These are phyloP conservation scores for Sporopachydermia quercuum DNA, from an alignment of 805 yeast genomes.

Conservation along the genomic window DNA sequence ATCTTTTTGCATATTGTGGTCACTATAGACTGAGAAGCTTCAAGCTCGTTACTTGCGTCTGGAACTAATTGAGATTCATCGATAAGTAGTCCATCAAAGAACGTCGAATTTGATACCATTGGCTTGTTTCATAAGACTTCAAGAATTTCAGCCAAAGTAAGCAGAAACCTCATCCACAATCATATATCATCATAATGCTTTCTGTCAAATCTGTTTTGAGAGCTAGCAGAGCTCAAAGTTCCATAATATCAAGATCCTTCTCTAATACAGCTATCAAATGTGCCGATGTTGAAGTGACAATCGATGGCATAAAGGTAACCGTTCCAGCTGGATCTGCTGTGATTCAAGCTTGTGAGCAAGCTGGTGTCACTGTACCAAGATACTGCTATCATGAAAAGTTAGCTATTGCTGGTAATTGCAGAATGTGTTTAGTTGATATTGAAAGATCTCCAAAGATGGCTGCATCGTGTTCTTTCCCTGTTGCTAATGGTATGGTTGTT, in stretches of 20 bases:
- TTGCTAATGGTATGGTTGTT: slow-evolving; percentile 79
- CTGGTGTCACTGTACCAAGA: slow-evolving; percentile 77
- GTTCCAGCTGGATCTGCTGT: slow-evolving; percentile 81
- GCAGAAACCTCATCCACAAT: no score
- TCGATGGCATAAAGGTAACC: slow-evolving; percentile 58
- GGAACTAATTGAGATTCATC: no score
- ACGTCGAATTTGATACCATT: no score
- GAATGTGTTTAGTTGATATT: slow-evolving; percentile 85
- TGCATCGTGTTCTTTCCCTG: slow-evolving; percentile 88
- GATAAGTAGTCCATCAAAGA: no score
- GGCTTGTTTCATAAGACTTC: no score
- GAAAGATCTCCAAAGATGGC: slow-evolving; percentile 82
- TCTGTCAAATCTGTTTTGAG: no score
- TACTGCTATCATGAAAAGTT: slow-evolving; percentile 87
- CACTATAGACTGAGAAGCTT: no score
- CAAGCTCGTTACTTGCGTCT: no score
- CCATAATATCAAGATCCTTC: slow-evolving; percentile 18
- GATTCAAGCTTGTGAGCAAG: slow-evolving; percentile 84
- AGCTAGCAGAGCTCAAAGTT: slow-evolving; percentile 7
- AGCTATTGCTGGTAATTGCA: slow-evolving; percentile 84
- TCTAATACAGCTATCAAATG: slow-evolving; percentile 19
- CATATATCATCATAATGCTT: no score
- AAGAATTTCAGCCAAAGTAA: no score
- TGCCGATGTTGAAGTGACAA: slow-evolving; percentile 41
- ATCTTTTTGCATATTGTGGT: no score